phyloP scores from a whole-genome alignment of 2,329 filamentous ascomycete genomes.

The Graphilbum sp. region DNA sequence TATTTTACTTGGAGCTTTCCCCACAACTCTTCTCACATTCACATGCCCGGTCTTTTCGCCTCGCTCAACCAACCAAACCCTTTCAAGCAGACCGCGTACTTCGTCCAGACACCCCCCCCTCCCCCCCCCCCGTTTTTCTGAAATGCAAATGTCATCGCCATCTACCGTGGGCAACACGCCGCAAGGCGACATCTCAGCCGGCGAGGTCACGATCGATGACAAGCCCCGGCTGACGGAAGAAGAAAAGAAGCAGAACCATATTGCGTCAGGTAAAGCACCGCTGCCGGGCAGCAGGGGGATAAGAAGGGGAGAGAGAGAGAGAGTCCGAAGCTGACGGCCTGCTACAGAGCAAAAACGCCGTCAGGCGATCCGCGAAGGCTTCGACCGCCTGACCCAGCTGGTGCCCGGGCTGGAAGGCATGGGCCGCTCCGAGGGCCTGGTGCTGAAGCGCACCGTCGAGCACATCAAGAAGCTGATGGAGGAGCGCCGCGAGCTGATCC shows the following conservation, averaged over 20 bases:
- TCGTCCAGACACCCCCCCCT: too few species aligned
- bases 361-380: slow-evolving; percentile 60
- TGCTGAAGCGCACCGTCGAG: slow-evolving; percentile 56
- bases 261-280: slow-evolving; percentile 15
- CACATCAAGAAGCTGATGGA: slow-evolving; percentile 45
- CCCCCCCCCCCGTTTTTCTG: too few species aligned
- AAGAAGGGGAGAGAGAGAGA: background rate
- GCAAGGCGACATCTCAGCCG: too few species aligned
- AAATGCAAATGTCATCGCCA: too few species aligned
- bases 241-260: slow-evolving; percentile 23
- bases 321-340: background rate
- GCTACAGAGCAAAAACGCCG: slow-evolving; percentile 21
- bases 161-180: background rate
- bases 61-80: too few species aligned
- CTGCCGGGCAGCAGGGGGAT: background rate
- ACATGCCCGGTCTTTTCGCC: too few species aligned
- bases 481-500: slow-evolving; percentile 40
- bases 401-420: slow-evolving; percentile 72
- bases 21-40: too few species aligned
- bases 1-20: too few species aligned
- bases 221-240: slow-evolving; percentile 19
- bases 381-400: slow-evolving; percentile 63
- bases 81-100: too few species aligned
- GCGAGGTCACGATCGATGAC: slow-evolving; percentile 8
- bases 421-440: slow-evolving; percentile 68